These are phyloP conservation scores for Boletus barrowsii DNA, from an alignment of 768 basidiomycete genomes.

Conservation along the genomic window DNA sequence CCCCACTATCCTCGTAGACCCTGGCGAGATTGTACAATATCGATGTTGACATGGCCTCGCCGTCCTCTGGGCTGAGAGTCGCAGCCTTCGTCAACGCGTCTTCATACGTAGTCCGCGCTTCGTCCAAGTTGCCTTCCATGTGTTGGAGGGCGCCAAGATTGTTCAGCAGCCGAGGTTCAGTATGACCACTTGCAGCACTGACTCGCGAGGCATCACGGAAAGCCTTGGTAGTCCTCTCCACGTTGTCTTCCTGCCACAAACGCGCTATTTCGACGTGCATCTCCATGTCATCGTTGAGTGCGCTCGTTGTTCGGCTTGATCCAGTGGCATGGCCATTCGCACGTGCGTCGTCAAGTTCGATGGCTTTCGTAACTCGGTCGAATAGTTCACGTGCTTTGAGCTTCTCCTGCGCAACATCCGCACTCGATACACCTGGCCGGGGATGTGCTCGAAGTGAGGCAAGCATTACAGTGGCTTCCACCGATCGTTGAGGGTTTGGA, in stretches of 20 bases:
- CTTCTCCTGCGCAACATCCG: conserved; percentile 72
- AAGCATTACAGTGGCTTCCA: conserved; percentile 86
- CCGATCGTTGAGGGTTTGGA: conserved; percentile 59
- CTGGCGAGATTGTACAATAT: conserved; percentile 90
- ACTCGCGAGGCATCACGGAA: conserved; percentile 71
- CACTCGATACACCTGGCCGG: conserved; percentile 72
- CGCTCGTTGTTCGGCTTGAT: conserved; percentile 42
- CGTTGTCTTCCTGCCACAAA: conserved; percentile 79
- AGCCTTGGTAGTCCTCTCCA: conserved; percentile 70
- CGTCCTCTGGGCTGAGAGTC: conserved; percentile 41
- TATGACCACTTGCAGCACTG: conserved; percentile 46
- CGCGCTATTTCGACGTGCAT: conserved; percentile 90
- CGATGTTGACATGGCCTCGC: conserved; percentile 74
- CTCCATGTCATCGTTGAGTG: conserved; percentile 74
- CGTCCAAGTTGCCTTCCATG: conserved; percentile 55
- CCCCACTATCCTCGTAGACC: conserved; percentile 83
- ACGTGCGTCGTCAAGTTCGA: conserved; percentile 59
- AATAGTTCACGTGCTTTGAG: conserved; percentile 76
- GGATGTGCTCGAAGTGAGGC: conserved; percentile 85
- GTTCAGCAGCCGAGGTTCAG: conserved; percentile 71
- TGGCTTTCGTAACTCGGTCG: conserved; percentile 66
- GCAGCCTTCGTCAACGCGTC: conserved; percentile 62
- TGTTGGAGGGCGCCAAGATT: conserved; percentile 78
- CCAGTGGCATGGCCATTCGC: conserved; percentile 37
- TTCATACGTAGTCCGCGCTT: conserved; percentile 69